A percentile compares a stretch with the other conserved stretches of the same genome.
Conservation (phyloP, 1,139 yeast species). For the Blastobotrys serpentis region DNA sequence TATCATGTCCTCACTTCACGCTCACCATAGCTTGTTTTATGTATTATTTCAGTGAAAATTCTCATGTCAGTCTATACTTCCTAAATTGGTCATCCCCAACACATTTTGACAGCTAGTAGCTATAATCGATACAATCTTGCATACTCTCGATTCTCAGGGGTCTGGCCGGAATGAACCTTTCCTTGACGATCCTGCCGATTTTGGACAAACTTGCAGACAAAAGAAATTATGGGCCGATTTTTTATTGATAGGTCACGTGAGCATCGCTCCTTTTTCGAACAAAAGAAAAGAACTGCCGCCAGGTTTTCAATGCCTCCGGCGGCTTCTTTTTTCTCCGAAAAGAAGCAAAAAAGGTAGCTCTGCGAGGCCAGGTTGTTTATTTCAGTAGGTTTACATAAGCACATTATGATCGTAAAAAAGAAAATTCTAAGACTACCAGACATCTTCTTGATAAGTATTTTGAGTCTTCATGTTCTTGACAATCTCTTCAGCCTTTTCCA, state of each 20-base stretch:
- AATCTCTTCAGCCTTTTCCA: slow-evolving; percentile 71
- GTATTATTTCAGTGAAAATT: neutral
- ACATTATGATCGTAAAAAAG: too few species aligned
- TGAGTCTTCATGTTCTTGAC: slow-evolving; percentile 78
- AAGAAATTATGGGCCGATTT: neutral
- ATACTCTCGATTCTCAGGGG: slow-evolving; percentile 3
- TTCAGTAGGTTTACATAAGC: too few species aligned
- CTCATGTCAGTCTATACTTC: neutral
- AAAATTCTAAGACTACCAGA: too few species aligned
- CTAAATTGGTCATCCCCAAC: too few species aligned
- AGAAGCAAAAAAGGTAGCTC: too few species aligned
- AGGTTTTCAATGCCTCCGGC: too few species aligned
- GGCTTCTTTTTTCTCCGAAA: too few species aligned
- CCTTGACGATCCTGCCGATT: neutral
- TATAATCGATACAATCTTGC: neutral
- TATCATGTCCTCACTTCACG: neutral
- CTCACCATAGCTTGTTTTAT: neutral
- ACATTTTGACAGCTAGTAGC: too few species aligned
- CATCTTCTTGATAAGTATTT: slow-evolving; percentile 95
- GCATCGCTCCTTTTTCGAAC: too few species aligned
- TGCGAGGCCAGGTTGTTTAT: too few species aligned
- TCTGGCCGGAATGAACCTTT: neutral
- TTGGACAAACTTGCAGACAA: neutral
- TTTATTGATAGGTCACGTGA: too few species aligned
- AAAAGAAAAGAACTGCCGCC: too few species aligned